These are phyloP conservation scores for Cicer bijugum DNA, from an alignment of 306 rosid genomes.

Conservation along the genomic window DNA sequence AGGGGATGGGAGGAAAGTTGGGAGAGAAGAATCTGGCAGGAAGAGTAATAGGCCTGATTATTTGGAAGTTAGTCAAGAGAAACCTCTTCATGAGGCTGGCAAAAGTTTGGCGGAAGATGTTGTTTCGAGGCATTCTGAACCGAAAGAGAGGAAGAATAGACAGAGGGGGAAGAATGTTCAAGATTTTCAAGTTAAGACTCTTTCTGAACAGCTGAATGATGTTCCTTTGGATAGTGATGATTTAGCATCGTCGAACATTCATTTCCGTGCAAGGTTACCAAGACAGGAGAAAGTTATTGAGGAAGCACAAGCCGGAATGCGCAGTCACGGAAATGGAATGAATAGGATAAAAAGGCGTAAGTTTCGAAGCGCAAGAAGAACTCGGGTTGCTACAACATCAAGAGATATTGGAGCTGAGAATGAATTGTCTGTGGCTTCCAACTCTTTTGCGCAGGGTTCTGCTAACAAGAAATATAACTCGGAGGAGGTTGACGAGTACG, in stretches of 20 bases:
- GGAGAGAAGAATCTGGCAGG: constrained; percentile 75
- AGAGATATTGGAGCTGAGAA: constrained; percentile 78
- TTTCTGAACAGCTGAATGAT: constrained; percentile 74
- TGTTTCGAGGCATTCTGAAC: constrained; percentile 67
- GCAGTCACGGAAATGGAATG: constrained; percentile 62
- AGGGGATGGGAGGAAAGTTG: constrained; percentile 64
- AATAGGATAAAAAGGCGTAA: constrained; percentile 76
- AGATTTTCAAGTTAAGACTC: constrained; percentile 67
- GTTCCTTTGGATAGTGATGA: constrained; percentile 80
- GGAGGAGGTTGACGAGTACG: constrained; percentile 66
- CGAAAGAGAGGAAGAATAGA: constrained; percentile 66
- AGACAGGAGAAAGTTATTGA: constrained; percentile 59
- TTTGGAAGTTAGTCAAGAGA: constrained; percentile 62
- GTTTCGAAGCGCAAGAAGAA: constrained; percentile 73
- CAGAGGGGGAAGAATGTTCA: constrained; percentile 72
- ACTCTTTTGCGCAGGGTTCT: constrained; percentile 70
- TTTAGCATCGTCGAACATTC: constrained; percentile 75
- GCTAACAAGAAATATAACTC: constrained; percentile 58
- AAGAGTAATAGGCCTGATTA: constrained; percentile 67
- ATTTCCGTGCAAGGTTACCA: constrained; percentile 59
- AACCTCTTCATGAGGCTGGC: constrained; percentile 54
- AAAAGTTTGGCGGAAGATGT: constrained; percentile 59
- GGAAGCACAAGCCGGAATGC: constrained; percentile 67
- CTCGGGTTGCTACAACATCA: constrained; percentile 63
- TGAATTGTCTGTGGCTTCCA: constrained; percentile 93